Evolutionary conservation across 2,329 filamentous ascomycete species (phyloP), one percentile per base, ranked within the genome.

Genomic region (Cladosporium sp.): DNA sequence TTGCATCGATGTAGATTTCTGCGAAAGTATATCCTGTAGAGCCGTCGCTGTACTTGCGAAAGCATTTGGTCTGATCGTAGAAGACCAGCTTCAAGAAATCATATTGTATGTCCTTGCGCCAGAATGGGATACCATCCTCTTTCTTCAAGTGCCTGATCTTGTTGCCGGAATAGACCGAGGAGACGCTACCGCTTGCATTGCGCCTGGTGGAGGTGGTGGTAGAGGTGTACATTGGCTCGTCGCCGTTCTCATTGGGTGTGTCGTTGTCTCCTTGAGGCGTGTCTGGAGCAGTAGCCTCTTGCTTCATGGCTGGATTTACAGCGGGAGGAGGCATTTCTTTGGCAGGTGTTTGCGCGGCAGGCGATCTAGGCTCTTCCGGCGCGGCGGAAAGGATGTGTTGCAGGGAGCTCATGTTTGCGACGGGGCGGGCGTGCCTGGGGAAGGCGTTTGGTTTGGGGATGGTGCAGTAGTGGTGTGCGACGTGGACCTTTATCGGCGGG

Each of bases 1-100:
- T 98, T 67, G 95, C 94, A 79, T 98, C 95, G 74, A 99, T 94
- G 80, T 99, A 99, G 67, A 99, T 87, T 77, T 98, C 93, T 67
- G 95, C 93, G 77, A 99, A 99, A 8, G 85, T 87, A 73, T 85
- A 79, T 70, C 87, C 91, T 73, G 91, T 88, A 74, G 89, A 89
- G 65, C 86, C 86, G 71, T 97, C 93, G 77, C 94, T 96, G 77
- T 91, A 91, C 76, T 96, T 96, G 75, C 92, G 96, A 77, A 99
- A 99, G 75, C 93, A 93, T 68, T 81, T 82, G 61, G 82, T 83
- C 66, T 90, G 84, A 74, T 95, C 86, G 74, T 93, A 89, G 76
- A 96, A 95, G 68, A 96, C 88, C 58, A 88, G 85, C 71, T 87
- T 88, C 70, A 96, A 84, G 72, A 96, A 95, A 78, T 95, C 92